Evolutionary conservation across 2,329 filamentous ascomycete species (phyloP).

Genomic region (Chrysoporthe austroafricana): DNA sequence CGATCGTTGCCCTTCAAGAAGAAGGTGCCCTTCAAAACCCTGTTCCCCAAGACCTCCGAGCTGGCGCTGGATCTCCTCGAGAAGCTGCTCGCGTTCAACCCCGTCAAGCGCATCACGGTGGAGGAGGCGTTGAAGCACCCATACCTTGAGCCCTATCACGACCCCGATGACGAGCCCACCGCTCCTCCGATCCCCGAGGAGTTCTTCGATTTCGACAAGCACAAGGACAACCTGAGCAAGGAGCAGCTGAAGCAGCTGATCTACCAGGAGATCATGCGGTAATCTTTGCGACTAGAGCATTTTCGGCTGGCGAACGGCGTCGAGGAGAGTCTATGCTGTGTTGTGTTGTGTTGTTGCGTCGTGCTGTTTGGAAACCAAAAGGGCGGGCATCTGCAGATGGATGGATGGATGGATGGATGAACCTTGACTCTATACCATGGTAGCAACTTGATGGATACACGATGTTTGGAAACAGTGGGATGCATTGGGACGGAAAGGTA

Average conservation of each 20-base stretch:
- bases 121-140: constrained; percentile 97
- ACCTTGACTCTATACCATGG: constrained; percentile 12
- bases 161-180: constrained; percentile 96
- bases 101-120: constrained; percentile 96
- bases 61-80: constrained; percentile 91
- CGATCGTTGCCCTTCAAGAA: constrained; percentile 98
- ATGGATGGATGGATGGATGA: constrained; percentile 4
- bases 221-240: constrained; percentile 98
- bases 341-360: constrained; percentile 8
- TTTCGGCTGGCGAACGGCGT: constrained; percentile 16
- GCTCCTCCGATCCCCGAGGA: constrained; percentile 96
- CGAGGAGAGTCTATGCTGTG: not conserved
- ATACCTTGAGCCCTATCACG: constrained; percentile 97
- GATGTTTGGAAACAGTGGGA: not conserved
- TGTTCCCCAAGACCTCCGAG: constrained; percentile 99
- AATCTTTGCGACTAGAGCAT: constrained; percentile 27
- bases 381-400: constrained; percentile 2
- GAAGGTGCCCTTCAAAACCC: constrained; percentile 95
- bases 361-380: not conserved
- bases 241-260: constrained; percentile 97
- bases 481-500: not conserved
- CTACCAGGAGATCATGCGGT: constrained; percentile 91
- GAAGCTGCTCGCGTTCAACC: constrained; percentile 96
- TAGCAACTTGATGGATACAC: not conserved
- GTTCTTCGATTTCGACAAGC: constrained; percentile 99